Evolutionary conservation across 306 rosid species (phyloP).

Genomic region (Vachellia pachyceras): DNA sequence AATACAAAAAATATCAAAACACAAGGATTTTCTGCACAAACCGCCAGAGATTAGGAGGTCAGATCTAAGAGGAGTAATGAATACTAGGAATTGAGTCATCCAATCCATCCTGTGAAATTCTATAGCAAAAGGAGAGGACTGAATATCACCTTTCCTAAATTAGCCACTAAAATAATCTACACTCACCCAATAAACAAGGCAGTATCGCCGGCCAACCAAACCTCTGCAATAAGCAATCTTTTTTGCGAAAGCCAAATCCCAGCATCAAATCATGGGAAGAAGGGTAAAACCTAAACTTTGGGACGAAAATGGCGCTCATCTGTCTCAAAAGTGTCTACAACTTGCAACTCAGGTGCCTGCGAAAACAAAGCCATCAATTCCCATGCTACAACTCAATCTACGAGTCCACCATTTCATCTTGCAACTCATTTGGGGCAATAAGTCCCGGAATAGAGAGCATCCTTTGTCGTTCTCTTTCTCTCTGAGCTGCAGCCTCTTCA

Average conservation of each 20-base stretch:
- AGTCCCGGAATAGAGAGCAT: constrained; percentile 98
- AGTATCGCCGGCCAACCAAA: constrained; percentile 50
- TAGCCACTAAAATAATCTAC: constrained; percentile 83
- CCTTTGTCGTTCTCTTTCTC: constrained; percentile 92
- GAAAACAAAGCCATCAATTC: constrained; percentile 43
- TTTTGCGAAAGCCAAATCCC: constrained; percentile 52
- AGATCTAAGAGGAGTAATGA: constrained; percentile 64
- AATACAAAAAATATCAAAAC: constrained; percentile 51
- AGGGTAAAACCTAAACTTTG: constrained; percentile 51
- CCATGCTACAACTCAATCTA: constrained; percentile 45
- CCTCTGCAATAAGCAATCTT: constrained; percentile 51
- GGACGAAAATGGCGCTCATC: constrained; percentile 46
- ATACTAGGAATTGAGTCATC: constrained; percentile 46
- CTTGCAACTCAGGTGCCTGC: constrained; percentile 48
- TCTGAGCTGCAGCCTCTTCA: constrained; percentile 97
- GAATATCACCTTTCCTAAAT: constrained; percentile 59
- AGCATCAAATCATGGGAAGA: constrained; percentile 51
- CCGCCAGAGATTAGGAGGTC: constrained; percentile 61
- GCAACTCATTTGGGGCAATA: constrained; percentile 94
- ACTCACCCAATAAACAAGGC: constrained; percentile 64
- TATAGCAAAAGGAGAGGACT: constrained; percentile 46
- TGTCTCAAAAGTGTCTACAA: constrained; percentile 47
- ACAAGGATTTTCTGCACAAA: constrained; percentile 78
- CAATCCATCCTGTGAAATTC: constrained; percentile 49
- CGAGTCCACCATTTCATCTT: constrained; percentile 96